phyloP scores from a whole-genome alignment of 1,139 yeast genomes.

The Debaryomycetaceae sp. region DNA sequence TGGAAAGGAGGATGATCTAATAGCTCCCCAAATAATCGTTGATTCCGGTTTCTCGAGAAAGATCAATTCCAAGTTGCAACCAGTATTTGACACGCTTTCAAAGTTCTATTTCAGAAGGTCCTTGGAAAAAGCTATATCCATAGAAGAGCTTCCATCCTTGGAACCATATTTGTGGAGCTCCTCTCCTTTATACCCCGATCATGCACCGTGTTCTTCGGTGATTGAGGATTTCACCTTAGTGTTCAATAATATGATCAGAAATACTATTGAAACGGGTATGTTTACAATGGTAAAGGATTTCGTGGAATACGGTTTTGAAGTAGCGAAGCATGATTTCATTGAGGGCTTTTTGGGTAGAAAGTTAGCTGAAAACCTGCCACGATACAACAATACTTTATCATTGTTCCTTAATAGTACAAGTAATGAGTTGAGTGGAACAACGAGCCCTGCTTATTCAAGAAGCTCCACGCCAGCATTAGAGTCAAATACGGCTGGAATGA shows the following conservation, averaged over 20 bases:
- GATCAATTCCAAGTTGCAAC: slow-evolving; percentile 49
- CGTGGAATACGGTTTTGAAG: slow-evolving; percentile 29
- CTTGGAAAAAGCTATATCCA: slow-evolving; percentile 73
- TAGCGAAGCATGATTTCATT: slow-evolving; percentile 35
- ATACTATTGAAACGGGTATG: slow-evolving; percentile 61
- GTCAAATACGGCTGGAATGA: slow-evolving; percentile 20
- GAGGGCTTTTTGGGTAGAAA: slow-evolving; percentile 45
- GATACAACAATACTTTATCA: slow-evolving; percentile 40
- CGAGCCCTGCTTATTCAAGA: slow-evolving; percentile 26
- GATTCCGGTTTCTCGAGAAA: slow-evolving; percentile 64
- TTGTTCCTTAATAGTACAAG: slow-evolving; percentile 20
- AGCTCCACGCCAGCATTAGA: slow-evolving; percentile 37
- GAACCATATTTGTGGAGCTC: slow-evolving; percentile 24
- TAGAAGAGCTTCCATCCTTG: slow-evolving; percentile 69
- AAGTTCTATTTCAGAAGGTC: slow-evolving; percentile 73
- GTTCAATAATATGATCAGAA: slow-evolving; percentile 60
- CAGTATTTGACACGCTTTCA: slow-evolving; percentile 61
- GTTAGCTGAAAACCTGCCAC: slow-evolving; percentile 55
- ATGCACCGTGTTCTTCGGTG: slow-evolving; percentile 74
- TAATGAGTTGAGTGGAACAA: slow-evolving; percentile 11
- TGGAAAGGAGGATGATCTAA: slow-evolving; percentile 15
- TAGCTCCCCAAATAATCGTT: slow-evolving; percentile 51
- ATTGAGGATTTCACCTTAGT: slow-evolving; percentile 82
- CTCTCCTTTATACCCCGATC: slow-evolving; percentile 34
- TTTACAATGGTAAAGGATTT: slow-evolving; percentile 50